Conservation (phyloP, 2,329 filamentous ascomycete species). For the Aspergillus sp. region DNA sequence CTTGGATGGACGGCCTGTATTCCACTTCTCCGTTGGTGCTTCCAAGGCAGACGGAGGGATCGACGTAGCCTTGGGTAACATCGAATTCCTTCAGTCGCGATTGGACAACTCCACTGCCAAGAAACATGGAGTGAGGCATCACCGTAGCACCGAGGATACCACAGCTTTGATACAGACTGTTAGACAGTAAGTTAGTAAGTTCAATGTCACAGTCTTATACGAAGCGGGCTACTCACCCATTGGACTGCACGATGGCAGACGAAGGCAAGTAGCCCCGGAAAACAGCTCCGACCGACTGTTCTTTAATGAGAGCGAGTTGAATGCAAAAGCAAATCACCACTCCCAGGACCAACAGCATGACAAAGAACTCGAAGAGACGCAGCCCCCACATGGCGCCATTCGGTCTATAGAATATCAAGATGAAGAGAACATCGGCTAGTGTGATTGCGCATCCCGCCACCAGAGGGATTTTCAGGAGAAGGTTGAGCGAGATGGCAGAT, state of each 20-base stretch:
- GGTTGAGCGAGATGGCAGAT: slow-evolving; percentile 58
- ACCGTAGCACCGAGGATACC: slow-evolving; percentile 57
- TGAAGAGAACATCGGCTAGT: slow-evolving; percentile 57
- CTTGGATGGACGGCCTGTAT: slow-evolving; percentile 70
- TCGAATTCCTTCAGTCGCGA: slow-evolving; percentile 55
- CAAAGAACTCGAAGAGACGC: slow-evolving; percentile 57
- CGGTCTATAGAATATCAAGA: slow-evolving; percentile 58
- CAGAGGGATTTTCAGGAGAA: slow-evolving; percentile 56
- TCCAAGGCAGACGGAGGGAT: slow-evolving; percentile 30
- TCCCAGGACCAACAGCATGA: slow-evolving; percentile 56
- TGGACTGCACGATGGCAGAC: slow-evolving; percentile 52
- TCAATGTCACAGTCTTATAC: neutral
- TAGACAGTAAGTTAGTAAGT: slow-evolving; percentile 12
- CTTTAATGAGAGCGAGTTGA: slow-evolving; percentile 55
- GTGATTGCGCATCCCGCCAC: slow-evolving; percentile 61
- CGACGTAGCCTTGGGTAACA: slow-evolving; percentile 41
- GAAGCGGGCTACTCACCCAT: slow-evolving; percentile 44
- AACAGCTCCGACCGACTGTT: slow-evolving; percentile 54
- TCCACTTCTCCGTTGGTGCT: slow-evolving; percentile 54
- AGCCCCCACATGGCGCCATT: slow-evolving; percentile 55
- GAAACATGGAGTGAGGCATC: slow-evolving; percentile 63
- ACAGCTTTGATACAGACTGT: slow-evolving; percentile 57
- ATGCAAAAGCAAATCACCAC: slow-evolving; percentile 61
- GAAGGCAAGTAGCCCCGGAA: slow-evolving; percentile 60
- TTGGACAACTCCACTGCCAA: slow-evolving; percentile 60